Percentiles rank a stretch among this genome's conserved stretches.
These are phyloP conservation scores for Ganoderma sinense DNA, from an alignment of 1,284 basidiomycete species.

Conservation along the genomic window DNA sequence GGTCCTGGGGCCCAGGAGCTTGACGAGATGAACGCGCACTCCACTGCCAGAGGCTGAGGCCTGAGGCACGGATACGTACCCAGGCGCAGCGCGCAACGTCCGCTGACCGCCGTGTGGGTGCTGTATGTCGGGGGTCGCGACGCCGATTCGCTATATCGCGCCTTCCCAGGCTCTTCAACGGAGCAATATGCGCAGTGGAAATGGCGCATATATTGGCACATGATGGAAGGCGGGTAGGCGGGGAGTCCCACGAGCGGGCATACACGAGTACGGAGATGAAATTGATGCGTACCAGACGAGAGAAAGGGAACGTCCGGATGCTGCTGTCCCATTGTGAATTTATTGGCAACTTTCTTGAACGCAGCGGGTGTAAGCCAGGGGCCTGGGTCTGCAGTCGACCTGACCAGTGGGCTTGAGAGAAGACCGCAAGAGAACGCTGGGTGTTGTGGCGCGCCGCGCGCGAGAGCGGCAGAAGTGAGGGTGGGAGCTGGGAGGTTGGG, in stretches of 20 bases:
- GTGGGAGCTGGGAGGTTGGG: slow-evolving; percentile 5
- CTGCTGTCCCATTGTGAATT: background rate
- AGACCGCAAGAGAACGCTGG: slow-evolving; percentile 1
- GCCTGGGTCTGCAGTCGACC: background rate
- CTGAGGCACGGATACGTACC: background rate
- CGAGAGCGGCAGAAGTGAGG: background rate
- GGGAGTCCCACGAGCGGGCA: background rate
- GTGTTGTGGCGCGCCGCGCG: background rate
- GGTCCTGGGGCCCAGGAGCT: background rate
- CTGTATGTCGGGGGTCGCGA: background rate
- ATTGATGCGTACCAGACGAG: slow-evolving; percentile 2
- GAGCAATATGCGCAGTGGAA: background rate
- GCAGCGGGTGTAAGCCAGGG: background rate
- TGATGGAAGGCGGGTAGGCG: slow-evolving; percentile 6
- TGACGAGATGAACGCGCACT: background rate
- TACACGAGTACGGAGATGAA: slow-evolving; percentile 1
- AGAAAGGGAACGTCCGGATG: background rate
- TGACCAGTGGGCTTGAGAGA: background rate
- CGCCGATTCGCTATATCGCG: background rate
- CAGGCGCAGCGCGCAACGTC: background rate
- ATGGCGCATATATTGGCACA: background rate
- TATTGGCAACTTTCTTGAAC: background rate
- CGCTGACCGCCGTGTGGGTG: background rate
- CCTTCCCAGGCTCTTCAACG: background rate
- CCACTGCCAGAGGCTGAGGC: background rate